Evolutionary conservation across 176 grass and related monocot genomes (phyloP).

Genomic region (Rhynchospora breviuscula): DNA sequence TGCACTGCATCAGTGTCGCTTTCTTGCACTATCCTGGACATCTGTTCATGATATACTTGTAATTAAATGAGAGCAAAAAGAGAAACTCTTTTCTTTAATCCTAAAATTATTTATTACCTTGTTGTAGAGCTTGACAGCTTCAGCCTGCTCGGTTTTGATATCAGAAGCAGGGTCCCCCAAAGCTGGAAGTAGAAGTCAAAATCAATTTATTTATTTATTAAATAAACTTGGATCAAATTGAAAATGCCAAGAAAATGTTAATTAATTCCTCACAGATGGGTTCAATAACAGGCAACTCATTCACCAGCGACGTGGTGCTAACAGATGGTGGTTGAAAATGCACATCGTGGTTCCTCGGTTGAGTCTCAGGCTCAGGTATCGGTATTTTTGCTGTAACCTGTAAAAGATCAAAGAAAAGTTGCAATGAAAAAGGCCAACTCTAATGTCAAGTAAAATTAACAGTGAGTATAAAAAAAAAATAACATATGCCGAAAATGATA

Average conservation of each 20-base stretch:
- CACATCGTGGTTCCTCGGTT: constrained; percentile 42
- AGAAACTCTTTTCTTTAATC: neutral
- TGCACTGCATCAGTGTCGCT: constrained; percentile 41
- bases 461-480: neutral
- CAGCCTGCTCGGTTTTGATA: constrained; percentile 28
- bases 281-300: constrained; percentile 60
- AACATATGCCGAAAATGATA: constrained; percentile 13
- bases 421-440: neutral
- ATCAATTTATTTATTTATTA: constrained; percentile 15
- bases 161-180: constrained; percentile 34
- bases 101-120: constrained; percentile 40
- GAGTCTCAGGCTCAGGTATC: constrained; percentile 61
- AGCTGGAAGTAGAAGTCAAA: constrained; percentile 36
- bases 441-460: neutral
- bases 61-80: neutral
- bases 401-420: neutral
- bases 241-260: neutral
- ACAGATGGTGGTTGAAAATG: constrained; percentile 36
- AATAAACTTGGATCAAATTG: constrained; percentile 8
- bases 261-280: constrained; percentile 57
- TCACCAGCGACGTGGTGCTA: constrained; percentile 39
- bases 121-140: constrained; percentile 69
- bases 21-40: constrained; percentile 68
- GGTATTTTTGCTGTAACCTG: constrained; percentile 57
- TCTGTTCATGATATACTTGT: constrained; percentile 39